Evolutionary conservation across 1,139 yeast genomes (phyloP).

Genomic region (Saccharomycopsis phalli): DNA sequence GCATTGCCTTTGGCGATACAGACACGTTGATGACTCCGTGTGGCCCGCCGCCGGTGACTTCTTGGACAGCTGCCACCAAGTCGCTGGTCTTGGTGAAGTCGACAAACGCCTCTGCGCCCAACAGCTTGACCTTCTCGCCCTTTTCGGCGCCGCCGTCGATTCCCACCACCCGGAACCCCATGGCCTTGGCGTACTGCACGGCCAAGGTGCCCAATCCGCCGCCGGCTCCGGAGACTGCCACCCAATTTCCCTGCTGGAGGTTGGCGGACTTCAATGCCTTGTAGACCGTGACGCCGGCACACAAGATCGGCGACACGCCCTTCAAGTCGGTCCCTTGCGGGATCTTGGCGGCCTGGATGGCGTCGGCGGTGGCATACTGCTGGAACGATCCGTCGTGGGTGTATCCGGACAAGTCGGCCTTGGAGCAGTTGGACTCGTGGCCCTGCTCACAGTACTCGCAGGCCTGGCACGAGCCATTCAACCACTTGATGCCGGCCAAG

Average conservation of each 20-base stretch:
- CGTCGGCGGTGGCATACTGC: conserved; percentile 60
- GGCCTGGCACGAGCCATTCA: conserved; percentile 52
- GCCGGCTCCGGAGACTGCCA: conserved; percentile 56
- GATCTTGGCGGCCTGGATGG: conserved; percentile 55
- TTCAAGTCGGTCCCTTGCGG: conserved; percentile 52
- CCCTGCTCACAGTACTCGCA: conserved; percentile 53
- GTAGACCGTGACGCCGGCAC: conserved; percentile 65
- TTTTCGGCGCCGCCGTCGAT: conserved; percentile 58
- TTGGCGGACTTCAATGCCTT: conserved; percentile 57
- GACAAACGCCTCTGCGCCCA: conserved; percentile 51
- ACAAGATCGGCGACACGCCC: conserved; percentile 49
- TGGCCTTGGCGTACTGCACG: conserved; percentile 54
- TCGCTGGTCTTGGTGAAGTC: conserved; percentile 47
- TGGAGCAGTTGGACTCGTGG: conserved; percentile 49
- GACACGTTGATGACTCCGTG: conserved; percentile 78
- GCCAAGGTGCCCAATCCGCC: conserved; percentile 65
- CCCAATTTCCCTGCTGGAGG: conserved; percentile 52
- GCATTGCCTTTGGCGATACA: conserved; percentile 64
- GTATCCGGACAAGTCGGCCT: conserved; percentile 57
- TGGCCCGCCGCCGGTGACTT: conserved; percentile 65
- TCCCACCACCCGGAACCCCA: conserved; percentile 55
- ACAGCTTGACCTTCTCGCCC: conserved; percentile 38
- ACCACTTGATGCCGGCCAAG: conserved; percentile 58
- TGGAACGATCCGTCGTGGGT: conserved; percentile 65
- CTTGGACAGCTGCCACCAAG: conserved; percentile 42